phyloP scores from a whole-genome alignment of 2,329 filamentous ascomycete species.

The Paraphoma sp. region DNA sequence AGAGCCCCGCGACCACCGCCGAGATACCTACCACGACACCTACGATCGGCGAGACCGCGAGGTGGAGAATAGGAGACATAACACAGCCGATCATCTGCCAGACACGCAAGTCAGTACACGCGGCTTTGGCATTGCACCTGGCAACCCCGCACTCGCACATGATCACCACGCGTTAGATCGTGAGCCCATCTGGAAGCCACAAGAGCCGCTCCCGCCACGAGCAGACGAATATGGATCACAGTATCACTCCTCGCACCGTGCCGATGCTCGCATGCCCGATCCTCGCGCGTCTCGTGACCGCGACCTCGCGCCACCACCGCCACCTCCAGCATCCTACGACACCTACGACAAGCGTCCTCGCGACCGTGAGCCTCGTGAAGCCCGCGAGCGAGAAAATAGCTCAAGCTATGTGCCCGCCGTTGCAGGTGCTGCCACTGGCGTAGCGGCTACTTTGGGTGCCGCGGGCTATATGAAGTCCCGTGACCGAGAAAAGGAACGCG shows the following conservation, averaged over 20 bases:
- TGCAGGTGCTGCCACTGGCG: slow-evolving; percentile 39
- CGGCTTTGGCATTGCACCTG: slow-evolving; percentile 55
- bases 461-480: slow-evolving; percentile 38
- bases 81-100: slow-evolving; percentile 38
- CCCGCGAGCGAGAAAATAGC: slow-evolving; percentile 21
- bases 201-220: slow-evolving; percentile 14
- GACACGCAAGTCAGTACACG: slow-evolving; percentile 54
- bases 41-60: slow-evolving; percentile 53
- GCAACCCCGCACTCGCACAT: slow-evolving; percentile 21
- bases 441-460: slow-evolving; percentile 38
- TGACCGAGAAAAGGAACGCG: slow-evolving; percentile 42
- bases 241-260: slow-evolving; percentile 35
- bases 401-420: slow-evolving; percentile 30
- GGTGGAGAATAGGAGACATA: slow-evolving; percentile 47
- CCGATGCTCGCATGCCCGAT: slow-evolving; percentile 40
- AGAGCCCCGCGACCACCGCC: slow-evolving; percentile 50
- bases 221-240: slow-evolving; percentile 27
- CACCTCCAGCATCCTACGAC: slow-evolving; percentile 11
- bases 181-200: slow-evolving; percentile 34
- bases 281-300: slow-evolving; percentile 31
- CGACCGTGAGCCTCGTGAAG: slow-evolving; percentile 33
- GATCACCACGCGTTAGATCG: slow-evolving; percentile 51
- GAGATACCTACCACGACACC: slow-evolving; percentile 51
- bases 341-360: slow-evolving; percentile 41
- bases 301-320: slow-evolving; percentile 19